Percentiles rank a stretch among this genome's conserved stretches.
Evolutionary conservation across 2,329 filamentous ascomycete species (phyloP).

Genomic region (Thielaviopsis euricoi): DNA sequence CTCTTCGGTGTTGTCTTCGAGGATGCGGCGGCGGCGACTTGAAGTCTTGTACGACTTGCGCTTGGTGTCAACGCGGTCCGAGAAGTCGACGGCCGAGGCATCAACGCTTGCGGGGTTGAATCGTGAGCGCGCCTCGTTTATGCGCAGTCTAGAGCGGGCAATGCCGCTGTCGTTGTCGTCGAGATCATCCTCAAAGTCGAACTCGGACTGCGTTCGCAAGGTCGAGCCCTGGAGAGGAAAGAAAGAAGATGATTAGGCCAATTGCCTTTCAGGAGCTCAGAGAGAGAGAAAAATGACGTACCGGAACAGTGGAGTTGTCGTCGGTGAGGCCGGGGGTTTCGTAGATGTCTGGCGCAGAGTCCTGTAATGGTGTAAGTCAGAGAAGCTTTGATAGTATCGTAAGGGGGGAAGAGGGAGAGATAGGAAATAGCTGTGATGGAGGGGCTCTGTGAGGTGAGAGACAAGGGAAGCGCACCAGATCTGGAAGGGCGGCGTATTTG

Average conservation of each 20-base stretch:
- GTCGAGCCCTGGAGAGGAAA: conserved; percentile 45
- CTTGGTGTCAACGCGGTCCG: conserved; percentile 70
- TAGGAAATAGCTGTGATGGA: conserved; percentile 12
- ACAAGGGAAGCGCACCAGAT: conserved; percentile 40
- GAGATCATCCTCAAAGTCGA: conserved; percentile 44
- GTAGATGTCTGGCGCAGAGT: conserved; percentile 87
- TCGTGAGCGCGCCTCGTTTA: conserved; percentile 61
- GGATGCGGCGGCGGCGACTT: conserved; percentile 46
- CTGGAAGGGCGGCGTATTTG: conserved; percentile 69
- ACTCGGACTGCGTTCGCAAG: conserved; percentile 40
- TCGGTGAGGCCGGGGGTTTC: conserved; percentile 89
- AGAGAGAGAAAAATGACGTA: conserved; percentile 26
- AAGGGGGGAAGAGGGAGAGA: conserved; percentile 1
- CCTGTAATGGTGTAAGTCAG: conserved; percentile 32
- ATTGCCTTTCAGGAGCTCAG: background rate
- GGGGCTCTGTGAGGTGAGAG: conserved; percentile 11
- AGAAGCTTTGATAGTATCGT: background rate
- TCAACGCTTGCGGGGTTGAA: conserved; percentile 66
- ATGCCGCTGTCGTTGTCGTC: conserved; percentile 52
- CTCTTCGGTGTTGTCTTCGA: conserved; percentile 47
- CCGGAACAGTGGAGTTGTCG: conserved; percentile 70
- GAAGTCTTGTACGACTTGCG: conserved; percentile 69
- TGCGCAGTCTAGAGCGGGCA: conserved; percentile 57
- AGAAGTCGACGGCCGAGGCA: conserved; percentile 68
- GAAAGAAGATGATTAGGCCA: background rate